Conservation (phyloP, 495 filamentous ascomycete species). For the Podospora bellae-mahoneyi region DNA sequence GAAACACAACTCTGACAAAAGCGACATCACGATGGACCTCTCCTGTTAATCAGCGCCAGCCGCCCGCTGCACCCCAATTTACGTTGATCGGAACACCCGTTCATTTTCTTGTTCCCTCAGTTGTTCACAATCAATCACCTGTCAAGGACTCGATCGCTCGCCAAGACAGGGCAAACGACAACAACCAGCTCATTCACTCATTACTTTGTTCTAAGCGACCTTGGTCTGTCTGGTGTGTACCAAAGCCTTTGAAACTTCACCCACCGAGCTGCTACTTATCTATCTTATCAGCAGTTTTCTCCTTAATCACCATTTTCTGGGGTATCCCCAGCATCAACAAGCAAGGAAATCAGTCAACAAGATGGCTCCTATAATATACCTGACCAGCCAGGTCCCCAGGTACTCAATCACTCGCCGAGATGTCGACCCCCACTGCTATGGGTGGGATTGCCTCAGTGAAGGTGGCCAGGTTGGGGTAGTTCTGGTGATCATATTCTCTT, state of each 20-base stretch:
- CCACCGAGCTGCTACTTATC: background rate
- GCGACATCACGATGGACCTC: background rate
- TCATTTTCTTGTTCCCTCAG: background rate
- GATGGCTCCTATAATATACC: background rate
- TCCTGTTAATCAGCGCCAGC: background rate
- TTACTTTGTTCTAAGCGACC: background rate
- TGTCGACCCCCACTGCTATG: constrained; percentile 6
- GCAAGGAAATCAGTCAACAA: background rate
- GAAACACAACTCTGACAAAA: background rate
- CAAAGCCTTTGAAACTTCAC: background rate
- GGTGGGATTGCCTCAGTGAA: constrained; percentile 26
- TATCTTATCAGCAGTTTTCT: background rate
- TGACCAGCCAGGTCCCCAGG: background rate
- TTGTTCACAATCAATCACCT: background rate
- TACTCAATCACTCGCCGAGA: background rate
- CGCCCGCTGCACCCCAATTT: background rate
- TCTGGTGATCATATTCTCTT: constrained; percentile 1
- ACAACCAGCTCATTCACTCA: background rate
- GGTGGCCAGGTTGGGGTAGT: constrained; percentile 22
- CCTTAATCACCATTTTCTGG: background rate
- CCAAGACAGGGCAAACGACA: background rate
- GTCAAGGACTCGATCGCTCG: background rate
- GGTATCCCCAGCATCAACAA: background rate
- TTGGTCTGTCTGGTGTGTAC: background rate
- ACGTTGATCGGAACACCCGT: background rate